A percentile compares a stretch with the other conserved stretches of the same genome.
Conservation (phyloP, 805 yeast genomes). For the Metschnikowia corniflorae region DNA sequence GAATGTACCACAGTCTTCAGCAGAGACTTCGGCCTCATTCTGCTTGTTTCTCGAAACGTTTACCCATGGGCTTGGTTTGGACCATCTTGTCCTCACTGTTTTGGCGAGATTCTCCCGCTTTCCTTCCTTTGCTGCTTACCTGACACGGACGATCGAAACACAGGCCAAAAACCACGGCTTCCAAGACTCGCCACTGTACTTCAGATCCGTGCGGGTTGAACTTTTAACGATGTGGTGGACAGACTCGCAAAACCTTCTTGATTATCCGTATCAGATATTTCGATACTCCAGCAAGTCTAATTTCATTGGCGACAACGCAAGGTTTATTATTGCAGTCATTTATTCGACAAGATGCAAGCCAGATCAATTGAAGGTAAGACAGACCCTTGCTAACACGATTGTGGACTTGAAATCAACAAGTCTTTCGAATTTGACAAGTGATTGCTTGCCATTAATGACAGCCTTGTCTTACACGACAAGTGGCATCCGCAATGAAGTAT, state of each 20-base stretch:
- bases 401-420: constrained; percentile 15
- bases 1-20: constrained; percentile 32
- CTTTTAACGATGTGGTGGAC: constrained; percentile 44
- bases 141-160: constrained; percentile 22
- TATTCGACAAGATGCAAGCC: constrained; percentile 20
- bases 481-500: constrained; percentile 36
- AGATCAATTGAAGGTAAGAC: neutral
- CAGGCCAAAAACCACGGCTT: constrained; percentile 21
- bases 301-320: constrained; percentile 32
- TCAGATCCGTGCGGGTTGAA: constrained; percentile 28
- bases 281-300: constrained; percentile 28
- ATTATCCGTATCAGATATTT: constrained; percentile 42
- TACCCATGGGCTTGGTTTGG: constrained; percentile 25
- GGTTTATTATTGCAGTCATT: constrained; percentile 37
- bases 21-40: constrained; percentile 39
- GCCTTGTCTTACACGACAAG: constrained; percentile 42
- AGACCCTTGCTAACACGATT: constrained; percentile 3
- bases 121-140: constrained; percentile 27
- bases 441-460: constrained; percentile 36
- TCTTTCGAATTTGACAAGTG: constrained; percentile 21
- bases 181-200: constrained; percentile 19
- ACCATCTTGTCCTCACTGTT: constrained; percentile 31
- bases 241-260: constrained; percentile 24
- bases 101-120: constrained; percentile 39
- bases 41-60: constrained; percentile 31